phyloP scores from a whole-genome alignment of 495 filamentous ascomycete species.

The Talaromyces proteolyticus region DNA sequence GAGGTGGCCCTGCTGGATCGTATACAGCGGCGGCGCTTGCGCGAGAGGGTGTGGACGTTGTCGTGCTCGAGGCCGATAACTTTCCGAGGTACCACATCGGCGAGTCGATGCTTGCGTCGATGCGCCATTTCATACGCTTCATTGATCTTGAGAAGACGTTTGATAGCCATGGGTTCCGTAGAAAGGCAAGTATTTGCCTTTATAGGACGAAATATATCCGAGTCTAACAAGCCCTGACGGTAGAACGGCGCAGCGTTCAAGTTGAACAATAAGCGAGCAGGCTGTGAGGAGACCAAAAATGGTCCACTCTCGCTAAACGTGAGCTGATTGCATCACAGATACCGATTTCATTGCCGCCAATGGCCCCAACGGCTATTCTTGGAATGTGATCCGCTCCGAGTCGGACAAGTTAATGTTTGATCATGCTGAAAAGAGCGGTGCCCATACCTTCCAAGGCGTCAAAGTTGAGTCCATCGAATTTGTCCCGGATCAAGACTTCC shows the following conservation, averaged over 20 bases:
- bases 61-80: constrained; percentile 22
- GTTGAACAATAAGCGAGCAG: too few relatives aligned
- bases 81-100: neutral
- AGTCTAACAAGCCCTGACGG: too few relatives aligned
- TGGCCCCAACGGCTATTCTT: constrained; percentile 36
- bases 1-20: constrained; percentile 42
- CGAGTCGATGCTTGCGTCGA: constrained; percentile 45
- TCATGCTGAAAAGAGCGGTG: constrained; percentile 41
- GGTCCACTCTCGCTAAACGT: too few relatives aligned
- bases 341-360: constrained; percentile 43
- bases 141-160: constrained; percentile 40
- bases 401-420: constrained; percentile 44
- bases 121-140: constrained; percentile 40
- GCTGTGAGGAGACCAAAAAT: too few relatives aligned
- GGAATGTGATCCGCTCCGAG: constrained; percentile 50
- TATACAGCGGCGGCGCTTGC: constrained; percentile 36
- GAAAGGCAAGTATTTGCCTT: too few relatives aligned
- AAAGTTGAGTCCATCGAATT: constrained; percentile 35
- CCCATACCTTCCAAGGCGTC: constrained; percentile 36
- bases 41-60: constrained; percentile 34
- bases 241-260: too few relatives aligned
- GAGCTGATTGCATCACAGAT: too few relatives aligned
- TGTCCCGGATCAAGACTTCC: neutral
- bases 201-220: too few relatives aligned
- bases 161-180: constrained; percentile 33